Conservation (phyloP, 1,139 yeast genomes). For the Nakaseomyces kungkrabaensis region DNA sequence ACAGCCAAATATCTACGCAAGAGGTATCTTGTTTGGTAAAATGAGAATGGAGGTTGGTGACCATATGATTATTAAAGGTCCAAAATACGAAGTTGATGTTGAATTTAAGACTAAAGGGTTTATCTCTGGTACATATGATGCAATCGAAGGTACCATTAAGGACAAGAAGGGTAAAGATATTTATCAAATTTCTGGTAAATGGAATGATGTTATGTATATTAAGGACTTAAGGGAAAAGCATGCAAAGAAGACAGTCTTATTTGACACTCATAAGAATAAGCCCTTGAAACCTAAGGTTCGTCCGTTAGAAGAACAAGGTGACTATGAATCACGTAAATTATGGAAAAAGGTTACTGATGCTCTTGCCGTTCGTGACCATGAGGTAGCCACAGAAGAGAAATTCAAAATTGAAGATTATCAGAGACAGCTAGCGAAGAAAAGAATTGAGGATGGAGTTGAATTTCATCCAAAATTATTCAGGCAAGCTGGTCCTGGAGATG, state of each 20-base stretch:
- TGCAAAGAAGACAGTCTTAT: constrained; percentile 40
- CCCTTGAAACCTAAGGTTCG: constrained; percentile 61
- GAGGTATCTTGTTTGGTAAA: constrained; percentile 87
- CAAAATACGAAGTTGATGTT: constrained; percentile 59
- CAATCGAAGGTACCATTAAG: constrained; percentile 66
- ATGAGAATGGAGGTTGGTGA: constrained; percentile 88
- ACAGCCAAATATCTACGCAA: constrained; percentile 93
- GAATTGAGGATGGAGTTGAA: constrained; percentile 68
- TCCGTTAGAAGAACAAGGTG: constrained; percentile 69
- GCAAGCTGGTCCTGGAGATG: constrained; percentile 33
- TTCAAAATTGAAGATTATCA: constrained; percentile 77
- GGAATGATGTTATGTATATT: constrained; percentile 82
- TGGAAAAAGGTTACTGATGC: constrained; percentile 82
- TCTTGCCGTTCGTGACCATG: constrained; percentile 64
- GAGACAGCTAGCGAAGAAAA: constrained; percentile 58
- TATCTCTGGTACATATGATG: constrained; percentile 85
- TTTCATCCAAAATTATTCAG: constrained; percentile 75
- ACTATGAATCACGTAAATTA: constrained; percentile 66
- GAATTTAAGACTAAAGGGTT: constrained; percentile 95
- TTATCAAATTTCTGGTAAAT: constrained; percentile 72
- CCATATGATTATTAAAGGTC: constrained; percentile 66
- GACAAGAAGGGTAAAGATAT: constrained; percentile 44
- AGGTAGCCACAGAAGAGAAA: constrained; percentile 78
- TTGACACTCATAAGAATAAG: constrained; percentile 49
- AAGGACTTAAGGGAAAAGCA: constrained; percentile 42